A percentile compares a stretch with the other conserved stretches of the same genome.
These are phyloP conservation scores for Chlorella sp. DNA, from an alignment of 139 green algal species.

Conservation along the genomic window DNA sequence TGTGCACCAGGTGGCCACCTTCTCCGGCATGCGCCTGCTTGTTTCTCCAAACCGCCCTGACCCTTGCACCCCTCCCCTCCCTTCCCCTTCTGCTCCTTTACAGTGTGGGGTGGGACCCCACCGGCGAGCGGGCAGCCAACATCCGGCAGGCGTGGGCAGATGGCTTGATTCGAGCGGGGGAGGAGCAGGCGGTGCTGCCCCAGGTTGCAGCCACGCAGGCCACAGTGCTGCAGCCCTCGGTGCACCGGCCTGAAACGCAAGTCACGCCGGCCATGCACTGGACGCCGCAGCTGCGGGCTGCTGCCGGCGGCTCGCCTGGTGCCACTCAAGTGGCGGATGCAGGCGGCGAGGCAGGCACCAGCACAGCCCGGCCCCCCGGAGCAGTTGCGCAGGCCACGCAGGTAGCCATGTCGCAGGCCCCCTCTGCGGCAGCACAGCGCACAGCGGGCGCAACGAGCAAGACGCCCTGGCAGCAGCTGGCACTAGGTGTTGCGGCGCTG, in stretches of 20 bases:
- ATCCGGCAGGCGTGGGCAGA: background rate
- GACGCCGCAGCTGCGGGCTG: background rate
- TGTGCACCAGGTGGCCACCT: background rate
- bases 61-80: background rate
- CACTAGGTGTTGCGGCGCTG: background rate
- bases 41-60: too few species aligned
- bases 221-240: background rate
- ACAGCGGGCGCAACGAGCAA: background rate
- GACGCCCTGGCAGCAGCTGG: background rate
- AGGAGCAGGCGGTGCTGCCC: background rate
- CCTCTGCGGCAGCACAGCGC: background rate
- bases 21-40: background rate
- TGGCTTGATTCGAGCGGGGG: background rate
- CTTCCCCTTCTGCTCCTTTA: too few species aligned
- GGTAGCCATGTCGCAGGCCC: background rate
- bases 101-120: constrained; percentile 21
- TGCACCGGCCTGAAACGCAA: background rate
- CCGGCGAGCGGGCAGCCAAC: background rate
- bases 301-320: background rate
- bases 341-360: background rate
- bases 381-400: background rate
- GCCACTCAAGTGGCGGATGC: constrained; percentile 7
- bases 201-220: background rate
- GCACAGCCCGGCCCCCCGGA: background rate
- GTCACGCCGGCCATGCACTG: constrained; percentile 17